Evolutionary conservation across 805 yeast species (phyloP).

Genomic region (Schizosaccharomyces cryophilus): DNA sequence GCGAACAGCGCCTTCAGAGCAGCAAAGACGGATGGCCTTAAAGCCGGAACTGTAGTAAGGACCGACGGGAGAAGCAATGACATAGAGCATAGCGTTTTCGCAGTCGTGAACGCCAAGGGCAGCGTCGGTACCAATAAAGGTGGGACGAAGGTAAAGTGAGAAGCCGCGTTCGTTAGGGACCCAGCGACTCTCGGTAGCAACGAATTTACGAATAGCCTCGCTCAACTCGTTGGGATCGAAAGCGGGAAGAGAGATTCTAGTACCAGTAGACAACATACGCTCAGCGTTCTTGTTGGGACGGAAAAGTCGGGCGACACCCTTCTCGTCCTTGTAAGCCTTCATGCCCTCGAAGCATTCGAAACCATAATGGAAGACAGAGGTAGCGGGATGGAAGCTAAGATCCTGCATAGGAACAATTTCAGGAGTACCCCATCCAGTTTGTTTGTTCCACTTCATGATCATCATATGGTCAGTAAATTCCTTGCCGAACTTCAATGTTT

Average conservation of each 20-base stretch:
- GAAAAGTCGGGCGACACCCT: slow-evolving; percentile 55
- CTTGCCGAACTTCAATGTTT: slow-evolving; percentile 36
- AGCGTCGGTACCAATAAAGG: slow-evolving; percentile 77
- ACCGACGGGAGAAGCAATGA: slow-evolving; percentile 88
- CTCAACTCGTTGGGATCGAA: slow-evolving; percentile 59
- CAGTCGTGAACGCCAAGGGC: slow-evolving; percentile 76
- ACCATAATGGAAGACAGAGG: slow-evolving; percentile 81
- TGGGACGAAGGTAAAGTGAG: slow-evolving; percentile 81
- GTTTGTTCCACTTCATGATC: slow-evolving; percentile 55
- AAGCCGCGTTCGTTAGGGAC: slow-evolving; percentile 74
- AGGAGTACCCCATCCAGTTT: slow-evolving; percentile 73
- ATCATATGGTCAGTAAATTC: slow-evolving; percentile 72
- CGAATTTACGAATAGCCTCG: slow-evolving; percentile 51
- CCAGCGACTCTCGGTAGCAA: slow-evolving; percentile 47
- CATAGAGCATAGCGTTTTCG: slow-evolving; percentile 53
- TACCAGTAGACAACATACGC: slow-evolving; percentile 74
- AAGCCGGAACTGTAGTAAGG: slow-evolving; percentile 89
- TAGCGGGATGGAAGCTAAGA: slow-evolving; percentile 57
- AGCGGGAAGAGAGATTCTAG: slow-evolving; percentile 67
- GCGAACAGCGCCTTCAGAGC: slow-evolving; percentile 85
- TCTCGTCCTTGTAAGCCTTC: slow-evolving; percentile 54
- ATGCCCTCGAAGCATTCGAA: slow-evolving; percentile 90
- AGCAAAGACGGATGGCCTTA: slow-evolving; percentile 83
- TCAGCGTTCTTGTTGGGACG: slow-evolving; percentile 81
- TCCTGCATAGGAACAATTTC: slow-evolving; percentile 66